Evolutionary conservation across 345 rosid species (phyloP).

Genomic region (Cardiospermum halicacabum): DNA sequence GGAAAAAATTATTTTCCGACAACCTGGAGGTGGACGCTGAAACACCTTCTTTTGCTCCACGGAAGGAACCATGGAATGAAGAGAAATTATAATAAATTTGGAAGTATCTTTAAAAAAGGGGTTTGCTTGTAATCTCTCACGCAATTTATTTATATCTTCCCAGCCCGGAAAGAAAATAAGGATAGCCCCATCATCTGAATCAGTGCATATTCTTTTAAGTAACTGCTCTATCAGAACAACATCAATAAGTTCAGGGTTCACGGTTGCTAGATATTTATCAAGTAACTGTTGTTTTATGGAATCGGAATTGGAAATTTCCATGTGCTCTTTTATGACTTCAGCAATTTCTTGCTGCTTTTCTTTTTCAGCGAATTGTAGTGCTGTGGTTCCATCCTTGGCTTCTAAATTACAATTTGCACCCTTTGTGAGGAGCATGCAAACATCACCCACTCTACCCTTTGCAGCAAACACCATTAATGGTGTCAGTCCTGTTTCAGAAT

Average conservation of each 20-base stretch:
- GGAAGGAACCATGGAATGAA: conserved; percentile 93
- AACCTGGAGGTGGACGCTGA: conserved; percentile 61
- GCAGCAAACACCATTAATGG: conserved; percentile 90
- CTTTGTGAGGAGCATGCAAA: conserved; percentile 77
- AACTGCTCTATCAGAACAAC: conserved; percentile 70
- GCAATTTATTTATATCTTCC: conserved; percentile 79
- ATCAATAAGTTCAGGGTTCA: conserved; percentile 65
- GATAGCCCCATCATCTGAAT: conserved; percentile 77
- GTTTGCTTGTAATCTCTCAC: conserved; percentile 56
- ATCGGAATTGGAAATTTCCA: conserved; percentile 29
- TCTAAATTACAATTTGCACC: conserved; percentile 60
- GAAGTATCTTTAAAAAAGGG: conserved; percentile 50
- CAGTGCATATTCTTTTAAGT: conserved; percentile 61
- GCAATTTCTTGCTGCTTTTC: conserved; percentile 68
- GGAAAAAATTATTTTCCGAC: conserved; percentile 84
- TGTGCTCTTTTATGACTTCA: conserved; percentile 50
- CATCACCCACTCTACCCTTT: conserved; percentile 77
- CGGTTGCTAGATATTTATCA: conserved; percentile 58
- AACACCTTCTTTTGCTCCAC: conserved; percentile 84
- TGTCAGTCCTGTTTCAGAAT: conserved; percentile 60
- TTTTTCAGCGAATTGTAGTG: conserved; percentile 59
- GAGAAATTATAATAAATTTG: conserved; percentile 64
- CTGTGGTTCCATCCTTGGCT: conserved; percentile 62
- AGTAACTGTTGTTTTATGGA: conserved; percentile 47
- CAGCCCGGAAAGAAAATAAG: conserved; percentile 97